Evolutionary conservation across 176 grass and related monocot genomes (phyloP), one percentile per base, ranked within the genome.

Genomic region (Oryza longistaminata): DNA sequence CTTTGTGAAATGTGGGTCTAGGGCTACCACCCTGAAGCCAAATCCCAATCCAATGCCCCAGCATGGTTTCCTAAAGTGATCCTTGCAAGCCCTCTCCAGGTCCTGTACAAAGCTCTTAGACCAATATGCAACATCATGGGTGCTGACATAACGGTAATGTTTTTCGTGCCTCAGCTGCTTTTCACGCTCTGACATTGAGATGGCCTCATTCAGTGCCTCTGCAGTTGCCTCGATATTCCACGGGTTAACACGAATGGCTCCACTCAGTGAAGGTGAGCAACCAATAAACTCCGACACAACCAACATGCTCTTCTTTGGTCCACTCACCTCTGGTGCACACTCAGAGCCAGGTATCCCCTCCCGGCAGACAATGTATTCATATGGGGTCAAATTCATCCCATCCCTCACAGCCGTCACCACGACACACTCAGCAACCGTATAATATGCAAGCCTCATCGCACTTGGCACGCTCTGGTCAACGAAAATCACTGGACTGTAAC

Each of bases 1-100:
- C 71, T 97, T 97, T 65, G 88, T 89, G 50, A 97, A 97, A 78
- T 93, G 88, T 15, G 88, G 78, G 60, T 94, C 95, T 11, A 97
- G 81, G 4, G 95, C 95, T 3, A 97, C 95, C 61, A 97, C 95
- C 84, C 95, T 88, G 77, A 97, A 97, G 44, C 95, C 90, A 78
- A 97, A 94, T 66, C 94, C 94, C 66, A 97, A 72, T 33, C 94
- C 94, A 66, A 97, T 91, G 21, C 94, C 92, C 94, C 92, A 97
- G 26, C 94, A 97, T 10, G 91, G 90, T 84, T 91, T 94, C 83
- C 88, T 82, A 33, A 92, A 97, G 70, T 97, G 94, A 62, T 97
- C 94, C 68, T 92, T 90, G 81, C 94, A 97, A 61, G 73, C 83
- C 81, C 94, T 92, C 68, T 94, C 92, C 81, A 97, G 80, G 50